Base-by-base conservation (phyloP, 768 basidiomycete genomes). In the Dendrothele bispora region DNA sequence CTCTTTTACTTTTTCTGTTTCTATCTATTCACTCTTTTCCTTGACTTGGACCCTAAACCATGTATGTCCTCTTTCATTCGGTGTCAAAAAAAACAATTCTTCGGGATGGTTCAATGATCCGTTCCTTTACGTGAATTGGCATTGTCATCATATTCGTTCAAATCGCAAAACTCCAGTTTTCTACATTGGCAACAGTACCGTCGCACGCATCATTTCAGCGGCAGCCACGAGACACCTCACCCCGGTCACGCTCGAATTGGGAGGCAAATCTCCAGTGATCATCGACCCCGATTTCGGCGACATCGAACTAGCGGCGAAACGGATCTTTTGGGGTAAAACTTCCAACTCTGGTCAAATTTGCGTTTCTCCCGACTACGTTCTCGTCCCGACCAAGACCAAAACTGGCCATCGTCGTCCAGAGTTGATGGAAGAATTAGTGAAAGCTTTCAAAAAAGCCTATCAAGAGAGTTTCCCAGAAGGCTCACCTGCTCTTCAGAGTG, bases 311-410 rank as follows among this genome's bases (percentile, higher is more conserved):
- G 75, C 84, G 0, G 87, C 88, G 3, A 77, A 75, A 35, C 76
- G 91, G n/a, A 72, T 94, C 36, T 62, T 91, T 28, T 92, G 88
- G 88, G 89, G 89, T n/a, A 90, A 90, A 56, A 66, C 70, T 39
- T 65, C 74, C 29, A 94, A 94, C 55, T 81, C 79, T 0, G 91
- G 91, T 2, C 79, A 91, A 32, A 32, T n/a, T 32, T 93, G 91
- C 48, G 71, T 84, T 3, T 81, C 86, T 4, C 79, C 79, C 0
- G 79, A 81, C 54, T 80, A 81, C 50, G 64, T 78, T 17, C 70
- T 80, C 43, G 74, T 81, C 4, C 73, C 74, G 11, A 66, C 58
- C 21, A 63, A 65, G 3, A 68, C 73, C 59, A n/a, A n/a, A n/a
- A n/a, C n/a, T n/a, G n/a, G n/a, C n/a, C n/a, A n/a, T n/a, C n/a